Evolutionary conservation across 2,329 filamentous ascomycete species (phyloP), one percentile per base, ranked within the genome.

Genomic region (Epichloe sp.): DNA sequence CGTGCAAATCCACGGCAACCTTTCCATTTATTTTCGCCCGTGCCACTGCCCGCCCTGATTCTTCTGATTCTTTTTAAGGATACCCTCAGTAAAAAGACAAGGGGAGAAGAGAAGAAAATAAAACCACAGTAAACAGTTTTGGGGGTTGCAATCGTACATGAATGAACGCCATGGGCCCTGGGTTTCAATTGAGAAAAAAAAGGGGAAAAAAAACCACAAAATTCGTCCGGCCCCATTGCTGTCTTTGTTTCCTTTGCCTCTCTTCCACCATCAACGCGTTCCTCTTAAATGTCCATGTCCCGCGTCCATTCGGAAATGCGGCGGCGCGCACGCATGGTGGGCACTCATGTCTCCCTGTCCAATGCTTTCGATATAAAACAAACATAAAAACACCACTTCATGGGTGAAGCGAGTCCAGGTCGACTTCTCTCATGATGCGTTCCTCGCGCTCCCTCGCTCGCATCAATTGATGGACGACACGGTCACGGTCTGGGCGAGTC

Each of bases 131-230:
- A 49, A 53, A 58, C 52, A 56, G 53, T 54, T 48, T 45, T 19
- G 48, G 44, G 44, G 47, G 45, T 47, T 44, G 64, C 63, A 65
- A 67, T 67, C 61, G 65, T 67, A 67, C 65, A 67, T 59, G 57
- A 64, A 67, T 59, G 57, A 64, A 63, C 61, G 63, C 50, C 62
- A 53, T 55, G 54, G 53, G 53, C 51, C 53, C 50, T 52, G 57
- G 34, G 37, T 44, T 52, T 47, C 35, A 52, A 50, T 52, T 47
- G 34, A 44, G 44, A 43, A 23, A 23, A 23, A 23, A 23, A 2
- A 7, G 2, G 5, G 40, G 44, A 38, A 10, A 3, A 4, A 40
- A 49, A 52, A 54, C 52, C 48, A 47, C 50, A 52, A 49, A 50
- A 50, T 50, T 47, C 47, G 44, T 51, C 52, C 52, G 49, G 43